These are phyloP conservation scores for Boletus semigastroideus DNA, from an alignment of 1,284 basidiomycete genomes.

Conservation along the genomic window DNA sequence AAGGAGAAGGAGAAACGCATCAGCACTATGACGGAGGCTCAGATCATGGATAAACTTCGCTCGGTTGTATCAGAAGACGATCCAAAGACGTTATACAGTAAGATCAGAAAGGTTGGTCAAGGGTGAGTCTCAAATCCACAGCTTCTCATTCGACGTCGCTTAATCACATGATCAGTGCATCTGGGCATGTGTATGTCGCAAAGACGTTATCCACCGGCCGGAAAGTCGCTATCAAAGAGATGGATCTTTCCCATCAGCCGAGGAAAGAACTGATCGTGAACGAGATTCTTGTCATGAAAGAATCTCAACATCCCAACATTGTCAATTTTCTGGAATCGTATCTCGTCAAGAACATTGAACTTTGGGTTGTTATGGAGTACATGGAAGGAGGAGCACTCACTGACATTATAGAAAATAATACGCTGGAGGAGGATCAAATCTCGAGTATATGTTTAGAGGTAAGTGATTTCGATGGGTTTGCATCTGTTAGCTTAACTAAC, in stretches of 20 bases:
- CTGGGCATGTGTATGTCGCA: constrained; percentile 98
- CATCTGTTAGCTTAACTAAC: constrained; percentile 3
- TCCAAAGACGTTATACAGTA: constrained; percentile 89
- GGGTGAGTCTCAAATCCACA: constrained; percentile 53
- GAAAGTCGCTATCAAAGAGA: constrained; percentile 99
- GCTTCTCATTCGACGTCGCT: constrained; percentile 1
- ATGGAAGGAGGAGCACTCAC: constrained; percentile 99
- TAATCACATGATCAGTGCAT: constrained; percentile 69
- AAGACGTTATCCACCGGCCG: constrained; percentile 86
- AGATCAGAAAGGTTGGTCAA: constrained; percentile 99
- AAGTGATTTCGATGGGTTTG: constrained; percentile 27
- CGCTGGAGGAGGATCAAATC: constrained; percentile 95
- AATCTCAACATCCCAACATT: constrained; percentile 97
- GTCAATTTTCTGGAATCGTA: constrained; percentile 97
- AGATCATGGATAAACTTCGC: constrained; percentile 97
- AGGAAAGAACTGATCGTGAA: constrained; percentile 98
- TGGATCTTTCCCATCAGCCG: constrained; percentile 96
- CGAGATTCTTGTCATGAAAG: constrained; percentile 99
- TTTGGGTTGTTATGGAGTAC: constrained; percentile 99
- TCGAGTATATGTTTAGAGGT: constrained; percentile 93
- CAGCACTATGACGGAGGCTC: constrained; percentile 94
- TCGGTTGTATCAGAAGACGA: constrained; percentile 87
- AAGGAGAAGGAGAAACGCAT: constrained; percentile 81
- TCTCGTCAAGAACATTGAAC: constrained; percentile 85
- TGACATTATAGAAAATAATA: constrained; percentile 98